Percentiles rank a stretch among this genome's conserved stretches.
These are phyloP conservation scores for Metschnikowia henanensis DNA, from an alignment of 805 yeast species.

Conservation along the genomic window DNA sequence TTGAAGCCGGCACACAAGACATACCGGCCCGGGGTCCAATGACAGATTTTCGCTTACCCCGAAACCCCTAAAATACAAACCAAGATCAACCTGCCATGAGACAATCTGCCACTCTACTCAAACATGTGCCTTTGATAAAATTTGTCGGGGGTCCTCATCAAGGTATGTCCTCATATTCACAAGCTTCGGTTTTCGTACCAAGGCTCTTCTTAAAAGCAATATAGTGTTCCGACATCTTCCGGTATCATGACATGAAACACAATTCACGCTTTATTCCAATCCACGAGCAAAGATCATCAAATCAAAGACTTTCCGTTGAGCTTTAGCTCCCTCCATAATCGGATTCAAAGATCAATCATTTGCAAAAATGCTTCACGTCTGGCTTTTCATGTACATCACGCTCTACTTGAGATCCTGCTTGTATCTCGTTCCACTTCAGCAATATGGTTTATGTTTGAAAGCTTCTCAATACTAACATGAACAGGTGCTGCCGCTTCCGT, in stretches of 20 bases:
- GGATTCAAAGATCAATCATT: too few relatives aligned
- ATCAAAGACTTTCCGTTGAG: too few relatives aligned
- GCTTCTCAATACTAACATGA: constrained; percentile 8
- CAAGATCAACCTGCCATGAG: constrained; percentile 27
- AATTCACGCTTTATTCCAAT: too few relatives aligned
- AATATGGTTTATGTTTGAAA: too few relatives aligned
- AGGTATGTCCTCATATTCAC: constrained; percentile 12
- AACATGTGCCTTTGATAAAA: constrained; percentile 71
- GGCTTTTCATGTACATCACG: too few relatives aligned
- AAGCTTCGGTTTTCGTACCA: neutral
- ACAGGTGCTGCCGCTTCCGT: constrained; percentile 13
- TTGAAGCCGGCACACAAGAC: constrained; percentile 10
- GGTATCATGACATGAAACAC: too few relatives aligned
- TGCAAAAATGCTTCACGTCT: too few relatives aligned
- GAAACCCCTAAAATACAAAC: neutral
- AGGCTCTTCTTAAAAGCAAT: neutral
- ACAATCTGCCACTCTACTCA: constrained; percentile 31
- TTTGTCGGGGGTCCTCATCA: constrained; percentile 82
- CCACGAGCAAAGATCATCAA: too few relatives aligned
- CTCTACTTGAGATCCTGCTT: neutral
- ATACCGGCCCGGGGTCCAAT: constrained; percentile 8
- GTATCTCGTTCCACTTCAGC: neutral
- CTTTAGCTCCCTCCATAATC: too few relatives aligned
- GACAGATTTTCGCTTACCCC: constrained; percentile 3
- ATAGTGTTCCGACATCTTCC: neutral